Evolutionary conservation across 2,329 filamentous ascomycete genomes (phyloP).

Genomic region (Ophiosphaerella herpotricha): DNA sequence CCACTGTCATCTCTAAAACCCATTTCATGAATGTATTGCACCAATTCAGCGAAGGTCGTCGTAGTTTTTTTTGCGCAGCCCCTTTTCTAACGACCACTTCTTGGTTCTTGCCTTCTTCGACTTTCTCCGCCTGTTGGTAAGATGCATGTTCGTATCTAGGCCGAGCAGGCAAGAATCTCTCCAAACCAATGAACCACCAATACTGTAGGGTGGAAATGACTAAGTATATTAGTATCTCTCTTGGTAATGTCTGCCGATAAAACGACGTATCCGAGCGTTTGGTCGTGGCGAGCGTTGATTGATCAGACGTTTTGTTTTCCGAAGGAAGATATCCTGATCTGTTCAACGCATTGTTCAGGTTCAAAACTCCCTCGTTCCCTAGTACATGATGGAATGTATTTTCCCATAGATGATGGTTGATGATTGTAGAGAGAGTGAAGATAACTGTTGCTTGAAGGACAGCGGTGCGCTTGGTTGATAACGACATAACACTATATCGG

Average conservation of each 20-base stretch:
- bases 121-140: neutral
- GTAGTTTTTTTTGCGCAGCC: constrained; percentile 19
- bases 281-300: neutral
- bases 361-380: constrained; percentile 6
- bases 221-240: constrained; percentile 1
- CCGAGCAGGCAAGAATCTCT: constrained; percentile 15
- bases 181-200: constrained; percentile 17
- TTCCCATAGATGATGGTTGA: constrained; percentile 7
- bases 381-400: constrained; percentile 7
- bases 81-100: constrained; percentile 23
- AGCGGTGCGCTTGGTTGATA: constrained; percentile 13
- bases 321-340: neutral
- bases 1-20: constrained; percentile 16
- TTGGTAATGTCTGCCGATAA: constrained; percentile 9
- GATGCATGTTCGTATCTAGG: neutral
- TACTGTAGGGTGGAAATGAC: constrained; percentile 12
- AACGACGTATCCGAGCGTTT: constrained; percentile 3
- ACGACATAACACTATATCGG: constrained; percentile 4
- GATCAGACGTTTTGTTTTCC: neutral
- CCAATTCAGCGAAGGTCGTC: constrained; percentile 19
- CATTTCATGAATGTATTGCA: constrained; percentile 23
- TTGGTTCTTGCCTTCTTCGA: constrained; percentile 15
- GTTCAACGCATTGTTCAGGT: constrained; percentile 1
- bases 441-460: constrained; percentile 18
- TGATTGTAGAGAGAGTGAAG: constrained; percentile 3